phyloP scores from a whole-genome alignment of 176 grass and related monocot species.

The Ampelocalamus luodianensis region DNA sequence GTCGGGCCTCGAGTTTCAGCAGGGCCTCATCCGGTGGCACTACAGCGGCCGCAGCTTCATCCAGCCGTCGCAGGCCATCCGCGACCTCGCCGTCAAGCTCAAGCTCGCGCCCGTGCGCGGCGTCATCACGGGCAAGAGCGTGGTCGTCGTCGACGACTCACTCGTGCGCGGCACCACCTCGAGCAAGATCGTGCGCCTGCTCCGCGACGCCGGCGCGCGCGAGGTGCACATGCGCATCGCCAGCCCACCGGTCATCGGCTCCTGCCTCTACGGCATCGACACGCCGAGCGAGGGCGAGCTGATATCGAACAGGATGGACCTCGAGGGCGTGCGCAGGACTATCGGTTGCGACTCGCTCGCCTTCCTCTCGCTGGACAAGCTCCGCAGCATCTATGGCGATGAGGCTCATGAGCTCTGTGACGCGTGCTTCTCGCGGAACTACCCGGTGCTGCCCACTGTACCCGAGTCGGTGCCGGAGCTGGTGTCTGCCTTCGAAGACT shows the following conservation, averaged over 20 bases:
- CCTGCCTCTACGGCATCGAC: slow-evolving; percentile 92
- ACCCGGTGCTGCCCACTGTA: slow-evolving; percentile 60
- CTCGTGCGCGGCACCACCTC: slow-evolving; percentile 96
- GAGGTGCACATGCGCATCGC: slow-evolving; percentile 97
- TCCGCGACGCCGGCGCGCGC: slow-evolving; percentile 80
- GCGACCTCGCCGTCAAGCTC: slow-evolving; percentile 89
- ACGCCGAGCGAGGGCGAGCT: slow-evolving; percentile 80
- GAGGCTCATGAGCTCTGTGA: slow-evolving; percentile 77
- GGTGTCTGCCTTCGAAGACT: slow-evolving; percentile 53
- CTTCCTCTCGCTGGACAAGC: slow-evolving; percentile 79
- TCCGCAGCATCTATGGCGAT: slow-evolving; percentile 64
- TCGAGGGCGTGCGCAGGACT: slow-evolving; percentile 58
- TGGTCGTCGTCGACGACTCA: slow-evolving; percentile 92
- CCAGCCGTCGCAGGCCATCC: slow-evolving; percentile 77
- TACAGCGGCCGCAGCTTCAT: slow-evolving; percentile 96
- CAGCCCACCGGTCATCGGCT: slow-evolving; percentile 81
- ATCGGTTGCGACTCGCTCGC: slow-evolving; percentile 88
- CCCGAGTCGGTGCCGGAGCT: slow-evolving; percentile 47
- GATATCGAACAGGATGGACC: slow-evolving; percentile 79
- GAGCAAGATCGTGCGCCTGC: slow-evolving; percentile 83
- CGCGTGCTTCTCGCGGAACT: slow-evolving; percentile 78
- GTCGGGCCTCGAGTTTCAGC: slow-evolving; percentile 81
- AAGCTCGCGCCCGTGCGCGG: slow-evolving; percentile 82
- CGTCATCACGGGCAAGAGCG: slow-evolving; percentile 81
- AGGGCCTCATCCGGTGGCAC: slow-evolving; percentile 89